A percentile compares a stretch with the other conserved stretches of the same genome.
phyloP scores from a whole-genome alignment of 2,329 filamentous ascomycete genomes.

The Plenodomus biglobosus region DNA sequence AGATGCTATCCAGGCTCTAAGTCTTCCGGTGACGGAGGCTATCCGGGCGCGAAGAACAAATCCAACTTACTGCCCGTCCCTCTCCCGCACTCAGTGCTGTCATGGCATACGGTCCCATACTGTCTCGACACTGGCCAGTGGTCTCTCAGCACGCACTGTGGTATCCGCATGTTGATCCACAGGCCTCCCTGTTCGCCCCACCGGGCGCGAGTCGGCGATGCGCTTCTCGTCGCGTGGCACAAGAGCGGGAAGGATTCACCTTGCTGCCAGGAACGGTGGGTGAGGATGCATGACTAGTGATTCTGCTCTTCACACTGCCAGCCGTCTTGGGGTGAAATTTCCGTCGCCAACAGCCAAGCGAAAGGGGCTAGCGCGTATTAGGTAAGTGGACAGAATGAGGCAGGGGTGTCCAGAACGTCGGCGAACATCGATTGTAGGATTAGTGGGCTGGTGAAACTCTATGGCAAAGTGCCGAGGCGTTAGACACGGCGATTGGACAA shows the following conservation, averaged over 20 bases:
- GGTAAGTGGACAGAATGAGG: constrained; percentile 9
- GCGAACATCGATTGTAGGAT: constrained; percentile 6
- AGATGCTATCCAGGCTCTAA: constrained; percentile 1
- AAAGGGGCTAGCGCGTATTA: constrained; percentile 2
- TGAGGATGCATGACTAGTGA: background rate
- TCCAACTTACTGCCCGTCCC: background rate
- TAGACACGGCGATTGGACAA: background rate
- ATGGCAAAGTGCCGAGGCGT: constrained; percentile 9
- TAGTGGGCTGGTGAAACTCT: constrained; percentile 12
- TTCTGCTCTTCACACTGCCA: background rate
- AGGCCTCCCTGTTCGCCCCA: background rate
- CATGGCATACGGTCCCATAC: background rate
- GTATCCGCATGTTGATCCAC: background rate
- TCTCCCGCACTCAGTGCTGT: background rate
- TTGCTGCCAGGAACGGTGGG: constrained; percentile 4
- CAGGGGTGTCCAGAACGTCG: constrained; percentile 8
- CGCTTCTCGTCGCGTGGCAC: constrained; percentile 8
- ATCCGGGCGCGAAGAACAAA: background rate
- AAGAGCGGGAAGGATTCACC: constrained; percentile 11
- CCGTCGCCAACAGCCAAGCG: constrained; percentile 5
- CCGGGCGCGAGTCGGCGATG: background rate
- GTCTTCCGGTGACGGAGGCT: constrained; percentile 1
- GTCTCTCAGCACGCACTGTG: no score
- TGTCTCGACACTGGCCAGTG: background rate
- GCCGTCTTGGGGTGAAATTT: constrained; percentile 11